A percentile compares a stretch with the other conserved stretches of the same genome.
Evolutionary conservation across 2,329 filamentous ascomycete species (phyloP).

Genomic region (Lachnellula occidentalis): DNA sequence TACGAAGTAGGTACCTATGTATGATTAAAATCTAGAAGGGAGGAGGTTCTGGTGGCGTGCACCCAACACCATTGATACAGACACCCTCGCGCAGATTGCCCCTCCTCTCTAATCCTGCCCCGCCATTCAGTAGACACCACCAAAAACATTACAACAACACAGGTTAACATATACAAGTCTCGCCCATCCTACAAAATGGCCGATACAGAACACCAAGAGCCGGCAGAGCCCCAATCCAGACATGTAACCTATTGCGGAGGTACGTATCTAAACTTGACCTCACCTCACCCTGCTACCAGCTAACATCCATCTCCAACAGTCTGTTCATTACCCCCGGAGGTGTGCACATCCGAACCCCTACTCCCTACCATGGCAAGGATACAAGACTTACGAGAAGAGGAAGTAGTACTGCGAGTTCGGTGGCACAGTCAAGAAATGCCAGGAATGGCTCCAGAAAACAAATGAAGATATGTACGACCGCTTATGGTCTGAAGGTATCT

Average conservation of each 20-base stretch:
- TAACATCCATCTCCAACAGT: constrained; percentile 36
- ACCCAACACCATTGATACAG: no score
- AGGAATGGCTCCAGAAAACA: constrained; percentile 83
- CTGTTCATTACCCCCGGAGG: constrained; percentile 61
- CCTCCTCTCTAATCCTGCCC: no score
- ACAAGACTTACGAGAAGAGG: constrained; percentile 16
- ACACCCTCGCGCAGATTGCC: no score
- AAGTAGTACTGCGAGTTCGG: constrained; percentile 97
- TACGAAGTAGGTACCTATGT: no score
- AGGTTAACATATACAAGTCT: no score
- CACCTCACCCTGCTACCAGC: background rate
- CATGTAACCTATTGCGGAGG: constrained; percentile 32
- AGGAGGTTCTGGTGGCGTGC: no score
- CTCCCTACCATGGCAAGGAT: background rate
- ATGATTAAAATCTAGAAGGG: no score
- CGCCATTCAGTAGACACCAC: no score
- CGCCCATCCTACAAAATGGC: constrained; percentile 19
- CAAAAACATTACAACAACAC: no score
- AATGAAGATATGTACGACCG: constrained; percentile 68
- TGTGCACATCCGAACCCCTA: constrained; percentile 30
- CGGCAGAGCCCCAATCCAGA: constrained; percentile 29
- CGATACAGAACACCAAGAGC: constrained; percentile 21
- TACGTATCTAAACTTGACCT: constrained; percentile 6
- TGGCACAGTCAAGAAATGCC: constrained; percentile 92
- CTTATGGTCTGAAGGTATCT: constrained; percentile 80